These are phyloP conservation scores for Diaporthe ilicicola DNA, from an alignment of 2,329 filamentous ascomycete species.

Conservation along the genomic window DNA sequence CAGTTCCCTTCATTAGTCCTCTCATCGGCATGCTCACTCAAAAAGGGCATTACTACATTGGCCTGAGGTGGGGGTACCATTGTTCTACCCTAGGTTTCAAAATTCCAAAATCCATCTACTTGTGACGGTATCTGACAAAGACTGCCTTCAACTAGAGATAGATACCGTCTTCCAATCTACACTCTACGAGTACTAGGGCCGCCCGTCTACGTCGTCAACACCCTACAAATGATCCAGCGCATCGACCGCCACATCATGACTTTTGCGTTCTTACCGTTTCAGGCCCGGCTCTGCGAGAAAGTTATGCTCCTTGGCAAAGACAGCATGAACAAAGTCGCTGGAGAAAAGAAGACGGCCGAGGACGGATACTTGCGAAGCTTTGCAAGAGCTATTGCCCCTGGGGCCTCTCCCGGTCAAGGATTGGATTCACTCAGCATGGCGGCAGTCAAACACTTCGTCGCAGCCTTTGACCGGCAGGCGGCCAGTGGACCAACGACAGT, in stretches of 20 bases:
- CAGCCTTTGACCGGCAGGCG: neutral
- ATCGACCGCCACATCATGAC: slow-evolving; percentile 4
- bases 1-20: neutral
- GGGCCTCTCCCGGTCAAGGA: neutral
- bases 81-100: neutral
- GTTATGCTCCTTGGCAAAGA: neutral
- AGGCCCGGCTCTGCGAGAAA: slow-evolving; percentile 1
- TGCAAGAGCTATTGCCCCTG: neutral
- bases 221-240: slow-evolving; percentile 4
- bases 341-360: neutral
- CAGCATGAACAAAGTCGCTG: neutral
- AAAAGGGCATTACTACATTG: neutral
- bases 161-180: slow-evolving; percentile 12
- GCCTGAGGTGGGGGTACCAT: neutral
- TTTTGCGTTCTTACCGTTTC: neutral
- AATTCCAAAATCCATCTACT: neutral
- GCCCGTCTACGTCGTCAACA: slow-evolving; percentile 17
- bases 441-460: neutral
- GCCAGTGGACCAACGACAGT: neutral
- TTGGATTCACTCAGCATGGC: slow-evolving; percentile 9
- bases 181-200: slow-evolving; percentile 19
- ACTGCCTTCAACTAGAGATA: neutral
- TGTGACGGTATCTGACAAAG: neutral
- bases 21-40: neutral
- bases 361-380: neutral